Conservation (phyloP, 768 basidiomycete species). For the Chalciporus chontae region DNA sequence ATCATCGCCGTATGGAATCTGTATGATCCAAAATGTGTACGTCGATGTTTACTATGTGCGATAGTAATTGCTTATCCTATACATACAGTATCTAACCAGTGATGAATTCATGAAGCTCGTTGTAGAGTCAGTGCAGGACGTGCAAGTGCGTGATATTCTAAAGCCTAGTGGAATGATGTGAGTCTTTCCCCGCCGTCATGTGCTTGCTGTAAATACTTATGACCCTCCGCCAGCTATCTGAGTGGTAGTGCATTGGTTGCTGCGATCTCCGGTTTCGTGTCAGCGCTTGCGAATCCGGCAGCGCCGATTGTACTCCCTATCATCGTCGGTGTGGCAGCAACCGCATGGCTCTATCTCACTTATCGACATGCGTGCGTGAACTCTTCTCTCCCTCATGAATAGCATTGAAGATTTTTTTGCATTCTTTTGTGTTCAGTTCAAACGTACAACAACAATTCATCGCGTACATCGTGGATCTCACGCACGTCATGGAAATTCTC, state of each 20-base stretch:
- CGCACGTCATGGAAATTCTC: neutral
- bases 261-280: neutral
- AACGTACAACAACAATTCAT: neutral
- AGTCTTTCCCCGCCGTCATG: neutral
- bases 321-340: neutral
- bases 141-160: no score
- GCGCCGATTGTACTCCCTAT: neutral
- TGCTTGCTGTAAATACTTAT: no score
- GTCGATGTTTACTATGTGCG: neutral
- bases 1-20: conserved; percentile 7
- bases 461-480: neutral
- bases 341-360: neutral
- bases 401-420: neutral
- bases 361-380: neutral
- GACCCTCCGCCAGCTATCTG: conserved; percentile 27
- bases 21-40: conserved; percentile 1
- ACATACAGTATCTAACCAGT: no score
- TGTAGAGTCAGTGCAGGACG: no score
- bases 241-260: neutral
- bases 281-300: neutral
- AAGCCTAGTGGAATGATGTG: no score
- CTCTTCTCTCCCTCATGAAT: neutral
- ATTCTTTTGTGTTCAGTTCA: neutral
- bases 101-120: no score
- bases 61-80: no score